Conservation (phyloP, 2,329 filamentous ascomycete species). For the Albifimbria verrucaria region DNA sequence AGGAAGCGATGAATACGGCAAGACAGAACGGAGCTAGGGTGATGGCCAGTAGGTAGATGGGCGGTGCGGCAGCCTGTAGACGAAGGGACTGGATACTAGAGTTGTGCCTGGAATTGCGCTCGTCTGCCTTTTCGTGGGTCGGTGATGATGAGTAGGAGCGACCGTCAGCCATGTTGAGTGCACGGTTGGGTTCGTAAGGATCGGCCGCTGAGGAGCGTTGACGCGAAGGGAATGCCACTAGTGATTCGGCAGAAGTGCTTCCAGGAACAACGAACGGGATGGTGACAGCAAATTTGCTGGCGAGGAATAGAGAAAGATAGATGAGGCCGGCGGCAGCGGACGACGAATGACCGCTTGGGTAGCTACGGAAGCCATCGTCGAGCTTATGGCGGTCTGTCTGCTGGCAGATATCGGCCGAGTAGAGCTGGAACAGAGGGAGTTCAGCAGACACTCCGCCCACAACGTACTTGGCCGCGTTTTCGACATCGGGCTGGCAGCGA, state of each 20-base stretch:
- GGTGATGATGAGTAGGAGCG: conserved; percentile 15
- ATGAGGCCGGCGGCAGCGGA: conserved; percentile 75
- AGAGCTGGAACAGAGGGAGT: conserved; percentile 61
- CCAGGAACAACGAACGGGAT: conserved; percentile 61
- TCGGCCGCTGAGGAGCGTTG: conserved; percentile 37
- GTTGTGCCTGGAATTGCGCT: conserved; percentile 21
- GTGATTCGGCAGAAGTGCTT: conserved; percentile 59
- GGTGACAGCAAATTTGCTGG: conserved; percentile 74
- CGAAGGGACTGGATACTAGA: conserved; percentile 41
- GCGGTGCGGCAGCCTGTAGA: conserved; percentile 76
- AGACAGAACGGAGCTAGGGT: conserved; percentile 68
- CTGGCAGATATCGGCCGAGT: conserved; percentile 73
- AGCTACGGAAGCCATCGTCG: conserved; percentile 81
- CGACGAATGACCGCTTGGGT: conserved; percentile 54
- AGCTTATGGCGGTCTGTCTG: conserved; percentile 59
- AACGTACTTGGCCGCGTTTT: conserved; percentile 54
- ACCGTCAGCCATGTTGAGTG: conserved; percentile 13
- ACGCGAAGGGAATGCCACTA: conserved; percentile 74
- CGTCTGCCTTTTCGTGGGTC: conserved; percentile 19
- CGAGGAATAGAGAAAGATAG: conserved; percentile 84
- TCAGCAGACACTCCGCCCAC: conserved; percentile 59
- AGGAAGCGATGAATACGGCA: conserved; percentile 78
- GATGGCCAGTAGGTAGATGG: conserved; percentile 70
- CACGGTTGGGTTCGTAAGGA: conserved; percentile 28
- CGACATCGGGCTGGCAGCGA: conserved; percentile 73